Percentiles rank a stretch among this genome's conserved stretches.
These are phyloP conservation scores for Myxozyma kluyveri DNA, from an alignment of 805 yeast genomes.

Conservation along the genomic window DNA sequence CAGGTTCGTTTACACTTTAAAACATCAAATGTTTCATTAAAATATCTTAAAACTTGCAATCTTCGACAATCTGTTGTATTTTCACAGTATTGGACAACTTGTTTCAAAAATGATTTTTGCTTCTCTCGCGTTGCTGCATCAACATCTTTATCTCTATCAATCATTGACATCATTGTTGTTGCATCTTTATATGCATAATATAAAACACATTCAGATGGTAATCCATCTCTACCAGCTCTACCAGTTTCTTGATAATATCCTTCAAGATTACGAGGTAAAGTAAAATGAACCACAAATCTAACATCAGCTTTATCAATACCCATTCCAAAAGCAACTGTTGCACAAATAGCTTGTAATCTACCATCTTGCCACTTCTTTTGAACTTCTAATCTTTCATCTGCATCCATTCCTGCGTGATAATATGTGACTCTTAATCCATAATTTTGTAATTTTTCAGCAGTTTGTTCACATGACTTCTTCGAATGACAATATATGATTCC, in stretches of 20 bases:
- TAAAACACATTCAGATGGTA: constrained; percentile 74
- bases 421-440: constrained; percentile 65
- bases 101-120: constrained; percentile 71
- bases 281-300: constrained; percentile 82
- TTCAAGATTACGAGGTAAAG: constrained; percentile 85
- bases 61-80: constrained; percentile 88
- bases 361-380: constrained; percentile 82
- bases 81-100: constrained; percentile 88
- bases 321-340: constrained; percentile 98
- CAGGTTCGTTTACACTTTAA: constrained; percentile 66
- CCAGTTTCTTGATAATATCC: constrained; percentile 99
- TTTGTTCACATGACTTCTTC: constrained; percentile 80
- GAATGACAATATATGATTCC: constrained; percentile 96
- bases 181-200: constrained; percentile 81
- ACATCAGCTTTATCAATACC: constrained; percentile 98
- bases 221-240: constrained; percentile 96
- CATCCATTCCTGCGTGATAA: constrained; percentile 94
- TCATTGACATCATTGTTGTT: constrained; percentile 68
- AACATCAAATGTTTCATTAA: constrained; percentile 76
- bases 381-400: constrained; percentile 67
- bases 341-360: constrained; percentile 75
- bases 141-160: constrained; percentile 69
- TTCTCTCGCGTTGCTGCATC: constrained; percentile 65
- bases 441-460: constrained; percentile 56
- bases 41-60: constrained; percentile 82